A percentile compares a stretch with the other conserved stretches of the same genome.
These are phyloP conservation scores for Botrytis squamosa DNA, from an alignment of 2,329 filamentous ascomycete species.

Conservation along the genomic window DNA sequence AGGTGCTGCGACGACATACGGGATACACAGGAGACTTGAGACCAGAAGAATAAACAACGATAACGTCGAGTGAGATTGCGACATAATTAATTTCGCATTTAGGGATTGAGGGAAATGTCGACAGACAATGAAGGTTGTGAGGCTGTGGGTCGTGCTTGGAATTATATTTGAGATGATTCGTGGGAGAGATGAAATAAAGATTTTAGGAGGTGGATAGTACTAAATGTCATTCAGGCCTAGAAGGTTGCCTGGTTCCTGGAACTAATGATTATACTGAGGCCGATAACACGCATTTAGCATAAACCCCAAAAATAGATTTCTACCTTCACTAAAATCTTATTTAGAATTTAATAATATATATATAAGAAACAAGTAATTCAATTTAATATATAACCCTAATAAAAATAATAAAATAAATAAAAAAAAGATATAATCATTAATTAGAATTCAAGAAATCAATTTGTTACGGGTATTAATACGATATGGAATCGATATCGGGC, in stretches of 20 bases:
- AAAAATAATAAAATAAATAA: too few species aligned
- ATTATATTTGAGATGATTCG: not conserved
- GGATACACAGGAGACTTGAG: conserved; percentile 22
- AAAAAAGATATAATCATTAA: too few species aligned
- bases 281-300: too few species aligned
- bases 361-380: too few species aligned
- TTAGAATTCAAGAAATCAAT: too few species aligned
- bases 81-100: conserved; percentile 94
- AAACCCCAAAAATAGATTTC: too few species aligned
- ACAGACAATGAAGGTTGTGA: not conserved
- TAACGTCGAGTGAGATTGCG: conserved; percentile 51
- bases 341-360: too few species aligned
- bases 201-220: not conserved
- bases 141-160: conserved; percentile 4
- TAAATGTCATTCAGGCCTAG: not conserved
- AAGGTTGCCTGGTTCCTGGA: not conserved
- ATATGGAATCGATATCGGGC: too few species aligned
- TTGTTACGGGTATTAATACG: too few species aligned
- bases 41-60: conserved; percentile 22
- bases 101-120: conserved; percentile 72
- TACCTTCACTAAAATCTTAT: too few species aligned
- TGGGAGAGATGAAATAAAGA: not conserved
- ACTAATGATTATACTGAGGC: too few species aligned
- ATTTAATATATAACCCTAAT: too few species aligned
- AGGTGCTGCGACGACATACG: conserved; percentile 29